These are phyloP conservation scores for Ilex asprella DNA, from an alignment of 257 asterid species.

Conservation along the genomic window DNA sequence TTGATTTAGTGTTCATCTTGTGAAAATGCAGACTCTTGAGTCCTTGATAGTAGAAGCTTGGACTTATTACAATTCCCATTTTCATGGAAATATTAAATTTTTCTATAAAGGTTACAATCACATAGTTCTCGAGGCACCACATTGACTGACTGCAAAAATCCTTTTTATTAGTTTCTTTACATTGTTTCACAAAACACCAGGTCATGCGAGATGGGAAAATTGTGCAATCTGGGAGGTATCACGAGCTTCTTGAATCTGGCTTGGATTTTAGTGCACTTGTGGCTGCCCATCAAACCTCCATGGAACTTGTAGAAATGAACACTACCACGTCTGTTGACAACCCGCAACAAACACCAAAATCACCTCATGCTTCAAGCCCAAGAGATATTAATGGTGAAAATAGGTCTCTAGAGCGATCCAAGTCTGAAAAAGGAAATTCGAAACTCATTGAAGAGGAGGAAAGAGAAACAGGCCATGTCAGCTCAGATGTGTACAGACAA, in stretches of 20 bases:
- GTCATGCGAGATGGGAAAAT: conserved; percentile 63
- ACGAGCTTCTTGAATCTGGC: conserved; percentile 34
- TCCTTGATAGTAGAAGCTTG: too few relatives aligned
- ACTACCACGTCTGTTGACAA: conserved; percentile 7
- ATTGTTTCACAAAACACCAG: conserved; percentile 17
- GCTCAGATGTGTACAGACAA: conserved; percentile 37
- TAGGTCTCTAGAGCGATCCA: conserved; percentile 20
- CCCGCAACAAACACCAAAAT: conserved; percentile 16
- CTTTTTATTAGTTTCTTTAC: background rate
- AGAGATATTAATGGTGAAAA: conserved; percentile 18
- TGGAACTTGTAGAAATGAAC: conserved; percentile 47
- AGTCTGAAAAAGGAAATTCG: conserved; percentile 23
- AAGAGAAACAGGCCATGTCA: conserved; percentile 60
- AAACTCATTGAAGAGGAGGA: conserved; percentile 70
- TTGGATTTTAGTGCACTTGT: conserved; percentile 58
- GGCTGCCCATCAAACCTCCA: conserved; percentile 63
- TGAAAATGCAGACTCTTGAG: too few relatives aligned
- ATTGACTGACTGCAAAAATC: background rate
- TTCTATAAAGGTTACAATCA: too few relatives aligned
- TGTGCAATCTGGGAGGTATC: conserved; percentile 64
- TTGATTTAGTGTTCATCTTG: too few relatives aligned
- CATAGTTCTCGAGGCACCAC: too few relatives aligned
- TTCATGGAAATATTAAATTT: too few relatives aligned
- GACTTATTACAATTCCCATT: too few relatives aligned
- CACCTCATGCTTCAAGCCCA: conserved; percentile 19